Evolutionary conservation across 495 filamentous ascomycete species (phyloP).

Genomic region (Hyaloscypha finlandica): DNA sequence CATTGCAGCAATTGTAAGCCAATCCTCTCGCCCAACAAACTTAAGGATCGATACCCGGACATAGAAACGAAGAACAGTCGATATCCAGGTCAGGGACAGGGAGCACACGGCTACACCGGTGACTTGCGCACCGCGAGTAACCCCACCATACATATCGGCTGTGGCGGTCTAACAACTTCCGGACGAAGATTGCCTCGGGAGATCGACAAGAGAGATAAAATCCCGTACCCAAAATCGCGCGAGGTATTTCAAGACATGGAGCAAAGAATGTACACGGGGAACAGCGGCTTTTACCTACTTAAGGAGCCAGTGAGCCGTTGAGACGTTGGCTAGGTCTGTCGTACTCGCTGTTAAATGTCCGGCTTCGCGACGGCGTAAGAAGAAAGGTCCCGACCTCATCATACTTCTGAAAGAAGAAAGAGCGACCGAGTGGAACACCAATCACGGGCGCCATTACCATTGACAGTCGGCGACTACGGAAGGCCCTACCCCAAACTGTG

Average conservation of each 20-base stretch:
- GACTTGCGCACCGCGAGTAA: slow-evolving; percentile 26
- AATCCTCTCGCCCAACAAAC: slow-evolving; percentile 31
- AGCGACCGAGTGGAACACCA: neutral
- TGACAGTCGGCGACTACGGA: neutral
- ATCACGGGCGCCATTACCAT: neutral
- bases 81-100: slow-evolving; percentile 29
- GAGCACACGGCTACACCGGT: slow-evolving; percentile 28
- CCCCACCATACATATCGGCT: slow-evolving; percentile 11
- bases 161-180: neutral
- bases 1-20: slow-evolving; percentile 31
- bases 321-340: neutral
- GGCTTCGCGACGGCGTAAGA: neutral
- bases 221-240: neutral
- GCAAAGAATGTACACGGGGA: neutral
- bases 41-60: slow-evolving; percentile 28
- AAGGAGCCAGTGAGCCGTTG: neutral
- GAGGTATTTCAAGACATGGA: neutral
- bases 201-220: neutral
- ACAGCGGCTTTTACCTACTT: neutral
- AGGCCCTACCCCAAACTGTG: neutral
- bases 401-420: neutral
- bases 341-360: neutral
- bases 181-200: neutral
- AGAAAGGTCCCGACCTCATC: neutral
- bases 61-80: slow-evolving; percentile 26